Evolutionary conservation across 2,329 filamentous ascomycete species (phyloP).

Genomic region (Trichoderma koningiopsis): DNA sequence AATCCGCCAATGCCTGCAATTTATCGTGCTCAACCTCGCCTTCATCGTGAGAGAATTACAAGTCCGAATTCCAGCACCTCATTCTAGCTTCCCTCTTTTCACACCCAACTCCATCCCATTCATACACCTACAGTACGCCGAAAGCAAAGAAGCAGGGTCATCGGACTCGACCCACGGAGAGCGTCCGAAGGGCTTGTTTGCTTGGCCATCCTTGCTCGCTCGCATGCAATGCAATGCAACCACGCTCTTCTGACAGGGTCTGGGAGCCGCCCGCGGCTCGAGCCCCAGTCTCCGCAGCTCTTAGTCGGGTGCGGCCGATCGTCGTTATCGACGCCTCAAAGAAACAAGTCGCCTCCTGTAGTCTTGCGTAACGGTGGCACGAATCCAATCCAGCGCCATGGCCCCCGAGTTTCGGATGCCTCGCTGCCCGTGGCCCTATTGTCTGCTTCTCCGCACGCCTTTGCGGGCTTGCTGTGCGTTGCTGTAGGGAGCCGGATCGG

Average conservation of each 20-base stretch:
- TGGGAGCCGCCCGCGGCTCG: slow-evolving; percentile 15
- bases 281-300: neutral
- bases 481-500: neutral
- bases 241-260: neutral
- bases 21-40: neutral
- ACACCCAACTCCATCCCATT: neutral
- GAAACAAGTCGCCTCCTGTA: neutral
- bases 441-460: slow-evolving; percentile 1
- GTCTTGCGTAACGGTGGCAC: slow-evolving; percentile 1
- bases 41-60: neutral
- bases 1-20: neutral
- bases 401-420: neutral
- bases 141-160: slow-evolving; percentile 8
- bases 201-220: slow-evolving; percentile 11
- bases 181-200: slow-evolving; percentile 22
- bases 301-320: slow-evolving; percentile 9
- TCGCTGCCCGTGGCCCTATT: neutral
- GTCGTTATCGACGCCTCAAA: slow-evolving; percentile 4
- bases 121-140: neutral
- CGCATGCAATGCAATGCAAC: slow-evolving; percentile 16
- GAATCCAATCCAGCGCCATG: neutral
- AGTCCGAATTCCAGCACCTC: neutral
- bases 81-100: neutral
- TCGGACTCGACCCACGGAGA: slow-evolving; percentile 17
- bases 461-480: neutral